Conservation (phyloP, 1,284 basidiomycete species). For the Ganoderma resinaceum region DNA sequence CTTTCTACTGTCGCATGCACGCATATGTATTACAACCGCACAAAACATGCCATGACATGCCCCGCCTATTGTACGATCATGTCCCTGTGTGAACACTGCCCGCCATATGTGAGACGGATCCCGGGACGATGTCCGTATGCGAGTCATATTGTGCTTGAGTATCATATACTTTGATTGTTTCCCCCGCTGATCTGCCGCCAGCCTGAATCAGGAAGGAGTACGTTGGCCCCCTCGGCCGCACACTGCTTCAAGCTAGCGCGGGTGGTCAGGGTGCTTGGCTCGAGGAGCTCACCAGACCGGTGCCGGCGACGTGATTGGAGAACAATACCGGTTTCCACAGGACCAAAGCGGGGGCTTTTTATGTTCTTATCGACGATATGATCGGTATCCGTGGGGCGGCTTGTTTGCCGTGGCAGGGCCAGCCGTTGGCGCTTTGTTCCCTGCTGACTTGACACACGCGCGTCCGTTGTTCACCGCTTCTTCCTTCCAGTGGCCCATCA, state of each 20-base stretch:
- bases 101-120: constrained; percentile 3
- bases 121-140: not conserved
- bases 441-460: not conserved
- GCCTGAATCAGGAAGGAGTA: constrained; percentile 1
- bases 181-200: not conserved
- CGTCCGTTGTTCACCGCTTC: constrained; percentile 11
- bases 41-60: constrained; percentile 43
- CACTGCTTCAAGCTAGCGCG: not conserved
- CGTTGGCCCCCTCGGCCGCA: not conserved
- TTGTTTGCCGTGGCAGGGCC: not conserved
- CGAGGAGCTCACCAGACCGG: not conserved
- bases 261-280: not conserved
- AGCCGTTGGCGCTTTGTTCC: constrained; percentile 2
- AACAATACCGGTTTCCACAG: not conserved
- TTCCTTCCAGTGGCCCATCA: constrained; percentile 19
- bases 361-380: not conserved
- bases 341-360: not conserved
- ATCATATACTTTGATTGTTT: not conserved
- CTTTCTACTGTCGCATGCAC: constrained; percentile 36
- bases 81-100: constrained; percentile 7
- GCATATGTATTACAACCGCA: constrained; percentile 40
- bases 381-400: not conserved
- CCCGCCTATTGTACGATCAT: constrained; percentile 18
- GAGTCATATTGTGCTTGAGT: constrained; percentile 12
- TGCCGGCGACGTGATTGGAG: not conserved